Evolutionary conservation across 805 yeast species (phyloP), one percentile per base, ranked within the genome.

Genomic region (Wickerhamiella slavikovae): DNA sequence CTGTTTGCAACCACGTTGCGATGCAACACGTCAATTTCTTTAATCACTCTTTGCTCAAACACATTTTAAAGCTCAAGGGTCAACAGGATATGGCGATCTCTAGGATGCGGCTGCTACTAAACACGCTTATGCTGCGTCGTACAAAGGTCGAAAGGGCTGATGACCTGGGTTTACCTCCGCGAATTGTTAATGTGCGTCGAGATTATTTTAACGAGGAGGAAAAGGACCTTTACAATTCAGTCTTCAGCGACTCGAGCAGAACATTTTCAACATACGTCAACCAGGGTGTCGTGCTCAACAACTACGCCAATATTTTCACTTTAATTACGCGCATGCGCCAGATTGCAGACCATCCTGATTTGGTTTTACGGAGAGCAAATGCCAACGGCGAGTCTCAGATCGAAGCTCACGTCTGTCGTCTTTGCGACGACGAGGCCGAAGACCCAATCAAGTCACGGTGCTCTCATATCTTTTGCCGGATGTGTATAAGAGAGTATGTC

Each of bases 381-480:
- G 39, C 49, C 15, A 48, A 53, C 43, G 38, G 51, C 35, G 40
- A 32, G 6, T 66, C 65, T n/a, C 35, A 40, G 10, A 47, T 56
- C 4, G 64, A 62, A 8, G 68, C 68, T 1, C 66, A 82, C 8
- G 73, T 89, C 24, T 89, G 99, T 47, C 91, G 79, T 40, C 48
- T 89, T 15, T 89, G 99, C 53, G 96, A 83, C 40, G 99, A 89
- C 46, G 95, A 83, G 51, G 95, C 96, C 0, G 96, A 89, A 51
- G 99, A 89, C 36, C 93, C 98, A 0, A 82, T 89, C 27, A 83
- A 77, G 49, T 75, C 93, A 2, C 78, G 75, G 47, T 89, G 99
- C 50, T 93, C 77, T 41, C 99, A 89, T 48, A 67, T 66, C 37
- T 89, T 89, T 47, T 89, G 99, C 48, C 66, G 99, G 17, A 60